Evolutionary conservation across 768 basidiomycete species (phyloP), one percentile per base, ranked within the genome.

Genomic region (Trametes meyenii): DNA sequence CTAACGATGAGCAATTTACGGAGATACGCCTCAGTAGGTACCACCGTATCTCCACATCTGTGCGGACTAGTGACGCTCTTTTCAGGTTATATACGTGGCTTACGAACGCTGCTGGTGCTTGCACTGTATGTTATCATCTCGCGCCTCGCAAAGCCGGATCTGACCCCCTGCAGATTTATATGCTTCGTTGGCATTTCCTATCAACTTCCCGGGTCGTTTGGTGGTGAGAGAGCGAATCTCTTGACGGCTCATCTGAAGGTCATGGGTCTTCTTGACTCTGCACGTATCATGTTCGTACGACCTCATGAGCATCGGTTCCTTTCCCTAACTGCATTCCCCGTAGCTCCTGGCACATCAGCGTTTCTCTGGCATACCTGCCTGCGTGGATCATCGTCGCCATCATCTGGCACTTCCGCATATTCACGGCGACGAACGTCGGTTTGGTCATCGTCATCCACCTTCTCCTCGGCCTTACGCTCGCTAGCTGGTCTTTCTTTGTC

Each of bases 231-330:
- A 43, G 85, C 90, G 0, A 79, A 76, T 55, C 73, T 82, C 16
- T 71, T 92, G 35, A 90, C 91, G 0, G 75, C 83, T 8, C 89
- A 92, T 68, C 83, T 92, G 79, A 87, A 87, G 68, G 89, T 84
- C 2, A 92, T 93, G 91, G 91, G 91, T 8, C 78, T 92, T 14
- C 72, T 82, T 7, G 89, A 91, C 67, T 84, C 84, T 0, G 88
- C 90, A 13, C 80, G 89, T 39, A 82, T 89, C 50, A 61, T 85
- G 82, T 84, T 68, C 16, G 83, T 69, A 36, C 11, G 14, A 33
- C 40, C 19, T 14, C 33, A 24, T 17, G 39, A 16, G 4, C 33
- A 46, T 60, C 8, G 36, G 33, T 55, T 42, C 3, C 10, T 5
- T 5, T 10, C n/a, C 13, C 13, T 35, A 24, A 29, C 48, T 62